Percentiles rank a stretch among this genome's conserved stretches.
These are phyloP conservation scores for Anastatica hierochuntica DNA, from an alignment of 345 rosid genomes.

Conservation along the genomic window DNA sequence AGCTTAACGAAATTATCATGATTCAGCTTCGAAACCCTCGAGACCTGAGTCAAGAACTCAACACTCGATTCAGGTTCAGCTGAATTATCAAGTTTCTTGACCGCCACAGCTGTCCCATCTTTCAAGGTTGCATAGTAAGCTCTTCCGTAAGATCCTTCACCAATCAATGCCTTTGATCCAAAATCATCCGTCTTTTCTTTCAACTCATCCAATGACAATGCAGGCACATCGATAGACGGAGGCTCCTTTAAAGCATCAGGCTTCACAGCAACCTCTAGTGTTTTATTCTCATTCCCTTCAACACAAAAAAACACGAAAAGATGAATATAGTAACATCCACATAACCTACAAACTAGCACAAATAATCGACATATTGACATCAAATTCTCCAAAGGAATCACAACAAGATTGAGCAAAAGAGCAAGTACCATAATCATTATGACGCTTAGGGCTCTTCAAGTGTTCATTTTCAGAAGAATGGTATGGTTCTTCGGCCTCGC, in stretches of 20 bases:
- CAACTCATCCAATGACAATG: conserved; percentile 45
- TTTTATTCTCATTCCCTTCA: conserved; percentile 23
- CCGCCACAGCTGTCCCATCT: conserved; percentile 64
- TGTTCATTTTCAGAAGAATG: conserved; percentile 51
- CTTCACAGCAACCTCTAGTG: conserved; percentile 41
- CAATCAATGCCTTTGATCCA: conserved; percentile 56
- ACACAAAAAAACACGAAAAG: neutral
- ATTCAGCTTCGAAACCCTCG: conserved; percentile 79
- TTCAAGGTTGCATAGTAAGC: conserved; percentile 63
- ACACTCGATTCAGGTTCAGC: conserved; percentile 66
- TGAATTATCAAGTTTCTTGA: conserved; percentile 72
- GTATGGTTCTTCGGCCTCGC: conserved; percentile 73
- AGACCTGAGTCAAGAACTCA: conserved; percentile 89
- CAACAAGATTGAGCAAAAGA: no score
- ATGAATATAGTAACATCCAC: no score
- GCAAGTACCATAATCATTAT: conserved; percentile 11
- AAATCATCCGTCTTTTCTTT: conserved; percentile 61
- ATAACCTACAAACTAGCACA: no score
- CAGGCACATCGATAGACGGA: conserved; percentile 57
- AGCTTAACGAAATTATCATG: conserved; percentile 74
- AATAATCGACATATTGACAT: neutral
- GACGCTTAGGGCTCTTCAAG: conserved; percentile 44
- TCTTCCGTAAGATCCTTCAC: conserved; percentile 92
- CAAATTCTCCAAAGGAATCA: no score
- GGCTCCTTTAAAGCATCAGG: conserved; percentile 60